Base-by-base conservation (phyloP, 2,329 filamentous ascomycete species). In the Nemania serpens region DNA sequence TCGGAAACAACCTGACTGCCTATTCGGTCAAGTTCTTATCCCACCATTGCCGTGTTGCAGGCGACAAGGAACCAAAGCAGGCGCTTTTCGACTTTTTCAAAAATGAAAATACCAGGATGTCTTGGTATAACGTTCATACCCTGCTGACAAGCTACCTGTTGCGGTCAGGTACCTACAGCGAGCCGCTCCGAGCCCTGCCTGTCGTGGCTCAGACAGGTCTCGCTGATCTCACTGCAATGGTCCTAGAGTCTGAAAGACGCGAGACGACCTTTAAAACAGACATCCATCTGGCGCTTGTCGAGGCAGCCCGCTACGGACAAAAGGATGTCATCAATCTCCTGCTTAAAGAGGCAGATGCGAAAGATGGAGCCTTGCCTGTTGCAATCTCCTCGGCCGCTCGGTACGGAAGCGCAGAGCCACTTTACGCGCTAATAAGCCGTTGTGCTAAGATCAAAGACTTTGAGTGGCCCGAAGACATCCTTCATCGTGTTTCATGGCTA, bases 401-500 rank as follows among this genome's bases (percentile, higher is more conserved):
- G n/a, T 34, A 43, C 34, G 50, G 50, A 43, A 43, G 25, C 18
- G 22, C 15, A 11, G 37, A 42, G n/a, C 37, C 39, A 33, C 50
- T 53, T 34, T 9, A 34, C 22, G 6, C 39, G n/a, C 25, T 53
- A 34, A 22, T 53, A 6, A 17, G 15, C n/a, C 50, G 25, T 17
- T 29, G 50, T 34, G 39, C 50, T 20, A 3, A 4, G 20, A 43
- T 34, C n/a, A 15, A 53, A 20, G 25, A 43, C n/a, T 53, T 53
- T 34, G 39, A 53, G n/a, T 53, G 50, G 50, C 50, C 50, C 1
- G n/a, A 53, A 9, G 50, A 43, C 39, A 53, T 53, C 22, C 50
- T 53, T 18, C 50, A 53, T 43, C 50, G 50, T 17, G 20, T 7
- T 18, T 42, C 50, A 20, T 53, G 50, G 50, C 50, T 53, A 15